These are phyloP conservation scores for Xylariales sp. DNA, from an alignment of 2,329 filamentous ascomycete species.

Conservation along the genomic window DNA sequence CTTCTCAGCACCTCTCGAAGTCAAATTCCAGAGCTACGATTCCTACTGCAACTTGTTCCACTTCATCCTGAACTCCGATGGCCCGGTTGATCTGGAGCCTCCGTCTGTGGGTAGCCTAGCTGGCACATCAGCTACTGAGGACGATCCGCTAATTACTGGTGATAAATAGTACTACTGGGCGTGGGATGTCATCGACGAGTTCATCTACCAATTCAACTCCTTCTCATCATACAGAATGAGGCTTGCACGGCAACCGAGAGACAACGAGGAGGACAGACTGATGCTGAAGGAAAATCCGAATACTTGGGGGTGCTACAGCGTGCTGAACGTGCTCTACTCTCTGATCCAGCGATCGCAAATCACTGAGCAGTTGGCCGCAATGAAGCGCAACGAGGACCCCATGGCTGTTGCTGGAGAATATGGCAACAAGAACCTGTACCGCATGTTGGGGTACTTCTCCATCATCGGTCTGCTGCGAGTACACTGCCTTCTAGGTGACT, in stretches of 20 bases:
- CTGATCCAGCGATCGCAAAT: constrained; percentile 98
- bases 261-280: constrained; percentile 89
- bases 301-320: constrained; percentile 99
- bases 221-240: constrained; percentile 97
- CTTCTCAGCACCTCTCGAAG: constrained; percentile 91
- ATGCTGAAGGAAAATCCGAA: constrained; percentile 94
- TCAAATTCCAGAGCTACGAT: constrained; percentile 98
- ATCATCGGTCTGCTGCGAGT: constrained; percentile 96
- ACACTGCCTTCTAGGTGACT: constrained; percentile 94
- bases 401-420: constrained; percentile 89
- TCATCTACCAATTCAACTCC: constrained; percentile 99
- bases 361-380: constrained; percentile 90
- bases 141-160: constrained; percentile 17
- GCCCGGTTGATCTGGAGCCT: constrained; percentile 94
- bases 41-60: constrained; percentile 99
- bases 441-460: constrained; percentile 98
- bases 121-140: background rate
- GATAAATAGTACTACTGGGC: constrained; percentile 87
- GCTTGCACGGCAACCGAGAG: constrained; percentile 69
- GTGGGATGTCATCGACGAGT: constrained; percentile 99
- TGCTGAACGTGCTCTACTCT: constrained; percentile 98
- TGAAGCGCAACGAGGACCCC: constrained; percentile 90
- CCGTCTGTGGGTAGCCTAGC: constrained; percentile 69
- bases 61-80: constrained; percentile 98
- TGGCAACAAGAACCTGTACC: constrained; percentile 87